A percentile compares a stretch with the other conserved stretches of the same genome.
These are phyloP conservation scores for Panicum hallii DNA, from an alignment of 202 grass and related monocot genomes.

Conservation along the genomic window DNA sequence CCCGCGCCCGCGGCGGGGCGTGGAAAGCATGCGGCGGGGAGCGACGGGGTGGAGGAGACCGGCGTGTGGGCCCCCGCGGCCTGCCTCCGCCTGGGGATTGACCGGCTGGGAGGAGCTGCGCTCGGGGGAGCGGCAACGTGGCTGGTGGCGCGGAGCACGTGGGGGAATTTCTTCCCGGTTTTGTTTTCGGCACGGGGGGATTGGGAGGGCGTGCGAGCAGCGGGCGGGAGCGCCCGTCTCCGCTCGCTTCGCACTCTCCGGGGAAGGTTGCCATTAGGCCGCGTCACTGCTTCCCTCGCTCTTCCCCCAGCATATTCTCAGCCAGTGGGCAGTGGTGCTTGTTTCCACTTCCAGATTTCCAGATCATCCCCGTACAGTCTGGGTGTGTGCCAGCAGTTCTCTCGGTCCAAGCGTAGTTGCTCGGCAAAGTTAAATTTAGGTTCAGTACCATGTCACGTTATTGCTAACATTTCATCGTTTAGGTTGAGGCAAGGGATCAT, in stretches of 20 bases:
- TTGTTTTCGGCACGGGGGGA: neutral
- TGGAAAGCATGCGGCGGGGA: conserved; percentile 42
- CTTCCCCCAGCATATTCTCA: neutral
- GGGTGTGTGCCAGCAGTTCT: too few species aligned
- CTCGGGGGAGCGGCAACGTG: conserved; percentile 15
- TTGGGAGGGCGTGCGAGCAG: neutral
- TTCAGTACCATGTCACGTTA: neutral
- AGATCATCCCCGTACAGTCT: too few species aligned
- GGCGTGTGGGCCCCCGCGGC: conserved; percentile 27
- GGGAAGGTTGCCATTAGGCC: neutral
- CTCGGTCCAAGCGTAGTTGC: neutral
- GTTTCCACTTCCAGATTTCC: neutral
- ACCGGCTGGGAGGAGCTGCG: too few species aligned
- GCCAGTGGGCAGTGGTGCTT: neutral
- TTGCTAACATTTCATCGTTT: neutral
- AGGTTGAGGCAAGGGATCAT: neutral
- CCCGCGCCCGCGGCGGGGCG: neutral
- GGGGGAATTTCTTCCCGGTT: conserved; percentile 20
- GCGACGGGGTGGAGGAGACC: neutral
- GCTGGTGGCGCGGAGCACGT: conserved; percentile 35
- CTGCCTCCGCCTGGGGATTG: too few species aligned
- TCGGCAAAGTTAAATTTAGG: neutral
- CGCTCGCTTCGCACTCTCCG: too few species aligned
- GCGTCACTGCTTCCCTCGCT: conserved; percentile 30
- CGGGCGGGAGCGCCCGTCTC: neutral